Evolutionary conservation across 345 rosid species (phyloP).

Genomic region (Microcos paniculata): DNA sequence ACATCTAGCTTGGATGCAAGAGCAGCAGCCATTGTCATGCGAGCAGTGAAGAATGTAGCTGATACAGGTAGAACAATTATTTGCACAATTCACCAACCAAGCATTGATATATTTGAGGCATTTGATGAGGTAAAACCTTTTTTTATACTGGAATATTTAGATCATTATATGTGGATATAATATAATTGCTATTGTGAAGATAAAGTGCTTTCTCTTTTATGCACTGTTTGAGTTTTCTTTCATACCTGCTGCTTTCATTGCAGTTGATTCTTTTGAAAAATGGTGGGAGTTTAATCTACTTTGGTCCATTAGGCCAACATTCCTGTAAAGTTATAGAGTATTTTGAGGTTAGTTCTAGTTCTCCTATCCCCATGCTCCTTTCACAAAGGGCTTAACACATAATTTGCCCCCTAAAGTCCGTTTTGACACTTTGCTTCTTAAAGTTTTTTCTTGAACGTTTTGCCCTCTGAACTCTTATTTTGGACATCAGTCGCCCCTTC

Average conservation of each 20-base stretch:
- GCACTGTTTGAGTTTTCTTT: neutral
- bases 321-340: constrained; percentile 60
- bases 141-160: neutral
- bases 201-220: neutral
- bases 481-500: no score
- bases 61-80: constrained; percentile 85
- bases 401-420: no score
- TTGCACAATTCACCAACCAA: constrained; percentile 84
- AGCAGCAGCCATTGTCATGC: constrained; percentile 88
- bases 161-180: neutral
- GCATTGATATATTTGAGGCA: constrained; percentile 85
- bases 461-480: no score
- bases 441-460: no score
- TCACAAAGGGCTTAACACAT: no score
- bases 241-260: neutral
- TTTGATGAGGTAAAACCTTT: constrained; percentile 61
- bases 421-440: no score
- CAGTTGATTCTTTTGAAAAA: constrained; percentile 69
- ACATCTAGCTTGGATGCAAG: constrained; percentile 84
- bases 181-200: neutral
- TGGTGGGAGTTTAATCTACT: constrained; percentile 69
- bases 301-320: constrained; percentile 61
- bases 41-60: constrained; percentile 80
- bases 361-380: neutral
- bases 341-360: constrained; percentile 54